Evolutionary conservation across 805 yeast genomes (phyloP), one percentile per base, ranked within the genome.

Genomic region (Saccharomyces mikatae): DNA sequence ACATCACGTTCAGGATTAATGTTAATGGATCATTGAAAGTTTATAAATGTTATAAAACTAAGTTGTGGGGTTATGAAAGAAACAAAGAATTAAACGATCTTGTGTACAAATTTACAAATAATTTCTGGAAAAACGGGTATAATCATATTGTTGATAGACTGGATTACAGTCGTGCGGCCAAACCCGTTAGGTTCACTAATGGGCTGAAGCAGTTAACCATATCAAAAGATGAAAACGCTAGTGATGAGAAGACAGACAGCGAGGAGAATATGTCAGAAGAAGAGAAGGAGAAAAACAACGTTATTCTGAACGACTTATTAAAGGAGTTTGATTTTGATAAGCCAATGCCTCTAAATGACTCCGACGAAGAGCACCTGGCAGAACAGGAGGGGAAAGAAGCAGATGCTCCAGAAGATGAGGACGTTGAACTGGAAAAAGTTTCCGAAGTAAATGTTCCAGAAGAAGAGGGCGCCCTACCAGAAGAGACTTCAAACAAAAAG

Each of bases 21-120:
- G 76, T 80, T 55, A 81, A 79, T 62, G 89, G 84, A 6, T 78
- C 71, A 48, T 70, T 81, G 52, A 83, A 80, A 68, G 74, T 75
- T 4, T 70, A 86, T 54, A 80, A 80, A 61, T 74, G 84, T 60
- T 79, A 78, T 61, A 89, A 90, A 71, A 81, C 84, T 31, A 90
- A 90, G 66, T 76, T 94, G 46, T 92, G 99, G 99, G 98, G 98
- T 2, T 78, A 81, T 57, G 90, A 87, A 60, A 87, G 87, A 71
- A 78, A 80, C 58, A 84, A 80, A 62, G 74, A 77, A 2, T 67
- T 77, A 2, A 76, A 78, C 32, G 94, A 86, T 60, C 74, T 90
- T 60, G 87, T 85, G 0, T 79, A 76, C 69, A 74, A 75, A 52
- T 91, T 80, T 66, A 73, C 70, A 9, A 79, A 84, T 57, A 87